Base-by-base conservation (phyloP, 1,284 basidiomycete species). In the Cutaneotrichosporon mucoides region DNA sequence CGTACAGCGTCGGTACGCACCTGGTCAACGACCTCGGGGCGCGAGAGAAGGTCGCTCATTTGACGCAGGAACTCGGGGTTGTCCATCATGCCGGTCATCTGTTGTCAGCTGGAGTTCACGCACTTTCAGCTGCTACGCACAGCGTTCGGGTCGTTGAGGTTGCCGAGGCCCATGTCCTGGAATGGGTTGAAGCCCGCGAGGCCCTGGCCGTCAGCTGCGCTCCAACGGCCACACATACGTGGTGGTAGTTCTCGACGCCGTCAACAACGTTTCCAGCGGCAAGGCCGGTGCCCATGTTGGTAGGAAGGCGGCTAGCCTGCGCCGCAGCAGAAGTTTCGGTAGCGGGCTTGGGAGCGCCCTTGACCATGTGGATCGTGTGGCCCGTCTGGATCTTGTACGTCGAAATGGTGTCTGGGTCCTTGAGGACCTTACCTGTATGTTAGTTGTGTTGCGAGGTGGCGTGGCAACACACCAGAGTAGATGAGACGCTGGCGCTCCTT, bases 281-380 rank as follows among this genome's bases (percentile, higher is more conserved):
- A 79, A 91, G 87, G 4, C 90, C 90, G 0, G 89, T 82, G 68
- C 89, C 89, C 90, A 89, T 92, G 35, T 82, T 82, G 50, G 86
- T 89, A 34, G 88, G 81, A 57, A 82, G 82, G 63, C 82, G 86
- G 36, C 80, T 78, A 42, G 66, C 67, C 48, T 70, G 76, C 50
- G 63, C 48, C 11, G 69, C 50, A 40, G 46, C 7, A 13, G 24
- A 8, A 1, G 75, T 54, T 7, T 66, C 57, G 13, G 67, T 69
- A 2, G 81, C 77, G 1, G 84, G 71, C 37, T 87, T 85, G 9
- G 86, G 82, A 2, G 84, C 86, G 46, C 90, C 89, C 76, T 94
- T 95, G 68, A 95, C 92, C 88, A 95, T 92, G 73, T 94, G 91
- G 48, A 94, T 86, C 0, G 92, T 93, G 73, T 95, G 89, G 8